Conservation (phyloP, 176 grass and related monocot genomes). For the Cenchrus americanus region DNA sequence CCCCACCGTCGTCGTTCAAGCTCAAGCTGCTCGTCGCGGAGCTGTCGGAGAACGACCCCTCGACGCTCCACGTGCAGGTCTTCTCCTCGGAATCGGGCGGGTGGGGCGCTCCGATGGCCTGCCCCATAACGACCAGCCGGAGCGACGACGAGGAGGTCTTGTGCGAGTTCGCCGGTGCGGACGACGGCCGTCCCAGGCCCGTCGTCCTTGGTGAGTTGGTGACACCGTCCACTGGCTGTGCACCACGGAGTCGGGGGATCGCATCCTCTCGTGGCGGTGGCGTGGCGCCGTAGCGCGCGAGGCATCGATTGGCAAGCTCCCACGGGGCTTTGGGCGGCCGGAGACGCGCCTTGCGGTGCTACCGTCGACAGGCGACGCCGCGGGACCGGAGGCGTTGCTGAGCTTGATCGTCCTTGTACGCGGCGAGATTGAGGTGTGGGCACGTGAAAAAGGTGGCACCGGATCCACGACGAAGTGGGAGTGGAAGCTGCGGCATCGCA, state of each 20-base stretch:
- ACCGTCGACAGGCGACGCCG: not conserved
- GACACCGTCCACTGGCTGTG: slow-evolving; percentile 31
- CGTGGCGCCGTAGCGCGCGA: not conserved
- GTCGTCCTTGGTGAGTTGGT: not conserved
- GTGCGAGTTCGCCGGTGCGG: not conserved
- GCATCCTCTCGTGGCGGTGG: slow-evolving; percentile 19
- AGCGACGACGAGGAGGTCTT: not conserved
- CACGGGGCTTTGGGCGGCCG: rapidly evolving
- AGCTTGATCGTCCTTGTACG: not conserved
- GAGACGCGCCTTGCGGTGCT: slow-evolving; percentile 5
- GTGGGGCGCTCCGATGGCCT: not conserved
- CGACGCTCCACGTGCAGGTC: slow-evolving; percentile 19
- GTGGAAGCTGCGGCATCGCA: not conserved
- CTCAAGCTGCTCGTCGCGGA: slow-evolving; percentile 39
- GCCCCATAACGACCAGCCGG: not conserved
- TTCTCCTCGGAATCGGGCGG: slow-evolving; percentile 2
- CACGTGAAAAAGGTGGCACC: not conserved
- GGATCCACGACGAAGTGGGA: not conserved
- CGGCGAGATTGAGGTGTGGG: not conserved
- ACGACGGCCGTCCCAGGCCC: not conserved
- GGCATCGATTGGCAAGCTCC: not conserved
- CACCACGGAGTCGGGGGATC: not conserved
- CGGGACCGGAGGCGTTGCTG: not conserved
- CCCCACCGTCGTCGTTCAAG: not conserved
- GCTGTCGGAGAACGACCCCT: not conserved